phyloP scores from a whole-genome alignment of 2,329 filamentous ascomycete species.

The Beauveria varroae region DNA sequence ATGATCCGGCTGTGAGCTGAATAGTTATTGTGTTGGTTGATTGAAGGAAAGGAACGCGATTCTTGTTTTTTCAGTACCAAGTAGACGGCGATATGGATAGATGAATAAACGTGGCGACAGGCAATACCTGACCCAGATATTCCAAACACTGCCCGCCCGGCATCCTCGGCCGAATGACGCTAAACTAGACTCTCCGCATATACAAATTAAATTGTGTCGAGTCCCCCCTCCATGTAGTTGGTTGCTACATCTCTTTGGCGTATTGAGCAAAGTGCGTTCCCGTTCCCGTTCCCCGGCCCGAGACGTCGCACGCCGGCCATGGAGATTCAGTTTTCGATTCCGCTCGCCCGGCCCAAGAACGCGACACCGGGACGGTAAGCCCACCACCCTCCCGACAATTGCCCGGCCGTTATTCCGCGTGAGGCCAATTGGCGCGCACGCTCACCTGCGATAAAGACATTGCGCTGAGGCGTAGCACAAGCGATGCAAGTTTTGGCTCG shows the following conservation, averaged over 20 bases:
- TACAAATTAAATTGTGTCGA: neutral
- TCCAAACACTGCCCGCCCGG: neutral
- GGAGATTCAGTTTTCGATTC: constrained; percentile 30
- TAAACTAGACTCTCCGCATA: neutral
- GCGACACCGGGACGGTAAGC: constrained; percentile 10
- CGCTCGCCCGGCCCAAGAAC: constrained; percentile 11
- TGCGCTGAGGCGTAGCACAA: neutral
- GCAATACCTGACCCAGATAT: neutral
- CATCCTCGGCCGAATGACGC: constrained; percentile 3
- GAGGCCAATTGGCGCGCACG: neutral
- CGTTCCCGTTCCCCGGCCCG: neutral
- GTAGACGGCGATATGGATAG: too few species aligned
- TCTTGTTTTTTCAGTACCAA: too few species aligned
- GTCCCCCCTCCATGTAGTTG: neutral
- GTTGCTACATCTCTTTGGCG: neutral
- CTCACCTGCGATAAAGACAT: too few species aligned
- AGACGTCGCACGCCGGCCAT: constrained; percentile 16
- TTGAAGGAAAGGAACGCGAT: too few species aligned
- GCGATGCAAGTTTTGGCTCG: neutral
- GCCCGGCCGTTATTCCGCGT: neutral
- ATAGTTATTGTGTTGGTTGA: too few species aligned
- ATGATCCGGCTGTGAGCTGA: too few species aligned
- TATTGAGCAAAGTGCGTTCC: neutral
- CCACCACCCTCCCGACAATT: neutral
- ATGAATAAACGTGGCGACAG: neutral